Evolutionary conservation across 352 stramenopile species (phyloP), one percentile per base, ranked within the genome.

Genomic region (Phytophthora aleatoria): DNA sequence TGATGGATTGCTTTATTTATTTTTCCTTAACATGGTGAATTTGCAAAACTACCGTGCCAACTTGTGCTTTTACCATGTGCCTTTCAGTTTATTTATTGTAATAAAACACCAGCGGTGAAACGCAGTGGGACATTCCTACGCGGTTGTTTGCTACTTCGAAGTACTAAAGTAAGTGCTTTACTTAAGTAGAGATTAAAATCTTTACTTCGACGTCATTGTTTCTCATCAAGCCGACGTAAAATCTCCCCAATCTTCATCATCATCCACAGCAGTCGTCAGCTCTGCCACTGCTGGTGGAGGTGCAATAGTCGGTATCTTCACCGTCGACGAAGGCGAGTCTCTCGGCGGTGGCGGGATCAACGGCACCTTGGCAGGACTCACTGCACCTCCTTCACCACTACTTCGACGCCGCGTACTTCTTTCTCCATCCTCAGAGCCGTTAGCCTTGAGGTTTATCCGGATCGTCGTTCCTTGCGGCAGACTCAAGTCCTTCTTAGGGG

Each of bases 201-300:
- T 27, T 15, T 27, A 27, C 15, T 12, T 27, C n/a, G 1, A 42
- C 12, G 0, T 20, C 36, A 8, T 45, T 6, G 9, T 15, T 3
- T 30, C 13, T 42, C 11, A 45, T 76, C 70, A 92, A 36, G 81
- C 83, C 1, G 85, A 94, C 11, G 84, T 92, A 54, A 95, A 95
- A 50, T 94, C 87, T 0, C 85, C 87, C 85, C 85, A 95, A 50
- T 95, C 87, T 58, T 92, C 87, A 39, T 89, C 83, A 12, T 84
- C 83, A 12, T 84, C 76, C 26, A 59, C 49, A 5, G 52, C 57
- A 38, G 64, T 63, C 13, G 61, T 69, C 7, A 63, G 55, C 30
- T 73, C 58, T 24, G 56, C 67, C n/a, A 65, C 42, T 6, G 68
- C 35, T 28, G 67, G 61, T 20, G 74, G 26, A 2, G 56, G 48